Evolutionary conservation across 176 grass and related monocot species (phyloP), one percentile per base, ranked within the genome.

Genomic region (Oryza longistaminata): DNA sequence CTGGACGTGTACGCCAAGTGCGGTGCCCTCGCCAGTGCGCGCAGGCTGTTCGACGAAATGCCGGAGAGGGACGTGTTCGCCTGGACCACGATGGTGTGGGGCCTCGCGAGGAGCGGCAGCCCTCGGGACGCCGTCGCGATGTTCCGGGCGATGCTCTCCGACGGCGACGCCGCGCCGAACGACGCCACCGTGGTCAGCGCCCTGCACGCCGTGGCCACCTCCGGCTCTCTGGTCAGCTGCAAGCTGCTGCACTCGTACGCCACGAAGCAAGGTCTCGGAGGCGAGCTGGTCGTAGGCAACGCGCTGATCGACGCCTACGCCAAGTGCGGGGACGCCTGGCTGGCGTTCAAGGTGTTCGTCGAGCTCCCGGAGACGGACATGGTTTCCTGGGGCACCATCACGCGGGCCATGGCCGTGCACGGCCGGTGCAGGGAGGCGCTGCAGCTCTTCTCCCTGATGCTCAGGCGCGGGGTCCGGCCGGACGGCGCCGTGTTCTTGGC

Each of bases 371-470:
- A 77, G 78, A 83, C 73, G 62, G 86, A 93, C 76, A 26, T 86
- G 79, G 74, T 90, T 7, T 93, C 92, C 46, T 90, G 88, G n/a
- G 87, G 70, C 79, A 81, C 92, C 44, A 67, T 90, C 73, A 83
- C 78, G 3, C 49, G 83, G 69, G 82, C 85, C 55, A 88, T 93
- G 88, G 88, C 92, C 68, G 62, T 88, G 64, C 78, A 88, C 75
- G 79, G 92, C 2, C 50, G 86, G 17, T 87, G 34, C 73, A 39
- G 81, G 26, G 79, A 67, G 66, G 88, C 88, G 29, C 45, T 90
- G 64, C 82, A 86, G 83, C 78, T 93, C 65, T 88, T 93, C 70
- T 87, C 92, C 14, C 49, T 74, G 65, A 90, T 93, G 92, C 74
- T 90, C 29, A 65, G 64, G 2, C 55, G 24, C 0, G 91, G 88